Evolutionary conservation across 345 rosid species (phyloP).

Genomic region (Laguncularia racemosa): DNA sequence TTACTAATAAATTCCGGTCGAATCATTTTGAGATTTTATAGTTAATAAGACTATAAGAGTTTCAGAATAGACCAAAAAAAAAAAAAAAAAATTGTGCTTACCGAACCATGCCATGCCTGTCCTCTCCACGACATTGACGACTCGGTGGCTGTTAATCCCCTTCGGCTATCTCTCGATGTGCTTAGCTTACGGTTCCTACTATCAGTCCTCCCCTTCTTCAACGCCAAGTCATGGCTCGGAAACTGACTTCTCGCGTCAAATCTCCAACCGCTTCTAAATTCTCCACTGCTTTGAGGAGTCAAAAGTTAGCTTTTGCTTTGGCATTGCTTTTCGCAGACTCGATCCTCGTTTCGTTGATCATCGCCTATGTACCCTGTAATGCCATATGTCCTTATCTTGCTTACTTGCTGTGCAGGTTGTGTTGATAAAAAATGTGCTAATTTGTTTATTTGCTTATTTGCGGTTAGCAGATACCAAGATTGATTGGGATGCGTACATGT

Average conservation of each 20-base stretch:
- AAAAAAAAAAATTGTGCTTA: too few relatives aligned
- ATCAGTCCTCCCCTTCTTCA: too few relatives aligned
- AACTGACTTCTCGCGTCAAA: slow-evolving; percentile 9
- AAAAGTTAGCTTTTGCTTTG: slow-evolving; percentile 33
- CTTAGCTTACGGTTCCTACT: too few relatives aligned
- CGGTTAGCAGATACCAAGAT: slow-evolving; percentile 76
- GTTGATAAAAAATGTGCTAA: not conserved
- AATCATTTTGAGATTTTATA: too few relatives aligned
- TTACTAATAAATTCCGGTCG: too few relatives aligned
- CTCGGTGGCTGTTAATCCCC: too few relatives aligned
- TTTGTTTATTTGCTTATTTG: not conserved
- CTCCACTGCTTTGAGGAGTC: slow-evolving; percentile 15
- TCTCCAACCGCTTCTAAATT: slow-evolving; percentile 11
- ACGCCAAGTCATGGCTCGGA: too few relatives aligned
- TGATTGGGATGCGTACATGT: slow-evolving; percentile 99
- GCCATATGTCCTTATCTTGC: slow-evolving; percentile 4
- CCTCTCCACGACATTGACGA: too few relatives aligned
- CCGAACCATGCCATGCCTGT: too few relatives aligned
- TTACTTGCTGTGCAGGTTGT: not conserved
- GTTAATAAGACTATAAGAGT: too few relatives aligned
- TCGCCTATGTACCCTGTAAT: slow-evolving; percentile 83
- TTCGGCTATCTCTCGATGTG: too few relatives aligned
- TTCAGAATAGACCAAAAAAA: too few relatives aligned
- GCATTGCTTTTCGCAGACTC: slow-evolving; percentile 48
- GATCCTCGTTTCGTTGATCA: slow-evolving; percentile 59